These are phyloP conservation scores for Pyrenula aspistea DNA, from an alignment of 495 filamentous ascomycete species.

Conservation along the genomic window DNA sequence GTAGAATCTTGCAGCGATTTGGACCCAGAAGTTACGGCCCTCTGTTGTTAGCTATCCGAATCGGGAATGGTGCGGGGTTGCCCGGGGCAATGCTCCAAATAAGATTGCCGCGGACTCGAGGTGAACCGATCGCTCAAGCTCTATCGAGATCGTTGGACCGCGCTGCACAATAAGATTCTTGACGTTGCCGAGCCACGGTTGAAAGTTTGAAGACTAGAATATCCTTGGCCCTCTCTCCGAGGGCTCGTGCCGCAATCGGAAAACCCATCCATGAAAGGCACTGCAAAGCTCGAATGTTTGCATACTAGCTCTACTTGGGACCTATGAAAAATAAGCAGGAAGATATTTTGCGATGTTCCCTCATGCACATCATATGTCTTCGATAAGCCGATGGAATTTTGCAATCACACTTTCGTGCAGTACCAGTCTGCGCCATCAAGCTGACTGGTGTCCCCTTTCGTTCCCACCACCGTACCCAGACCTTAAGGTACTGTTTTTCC, in stretches of 20 bases:
- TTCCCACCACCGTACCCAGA: neutral
- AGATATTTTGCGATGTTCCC: too few species aligned
- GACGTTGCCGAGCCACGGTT: neutral
- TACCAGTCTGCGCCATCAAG: neutral
- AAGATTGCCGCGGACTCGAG: neutral
- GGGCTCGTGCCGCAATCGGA: too few species aligned
- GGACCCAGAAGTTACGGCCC: neutral
- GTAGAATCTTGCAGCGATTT: neutral
- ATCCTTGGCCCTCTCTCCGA: too few species aligned
- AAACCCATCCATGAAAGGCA: too few species aligned
- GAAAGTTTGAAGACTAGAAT: too few species aligned
- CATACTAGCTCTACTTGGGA: too few species aligned
- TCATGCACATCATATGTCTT: too few species aligned
- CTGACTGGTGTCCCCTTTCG: neutral
- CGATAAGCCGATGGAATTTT: too few species aligned
- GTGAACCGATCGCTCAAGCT: neutral
- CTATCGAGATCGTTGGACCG: neutral
- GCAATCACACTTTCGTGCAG: too few species aligned
- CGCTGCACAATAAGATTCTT: neutral
- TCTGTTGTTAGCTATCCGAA: neutral
- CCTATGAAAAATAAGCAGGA: too few species aligned
- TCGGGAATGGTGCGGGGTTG: neutral
- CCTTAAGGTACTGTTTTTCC: neutral
- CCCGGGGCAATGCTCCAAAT: neutral
- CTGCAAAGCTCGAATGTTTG: too few species aligned